Conservation (phyloP, 306 rosid genomes). For the Oxytropis ochrocephala region DNA sequence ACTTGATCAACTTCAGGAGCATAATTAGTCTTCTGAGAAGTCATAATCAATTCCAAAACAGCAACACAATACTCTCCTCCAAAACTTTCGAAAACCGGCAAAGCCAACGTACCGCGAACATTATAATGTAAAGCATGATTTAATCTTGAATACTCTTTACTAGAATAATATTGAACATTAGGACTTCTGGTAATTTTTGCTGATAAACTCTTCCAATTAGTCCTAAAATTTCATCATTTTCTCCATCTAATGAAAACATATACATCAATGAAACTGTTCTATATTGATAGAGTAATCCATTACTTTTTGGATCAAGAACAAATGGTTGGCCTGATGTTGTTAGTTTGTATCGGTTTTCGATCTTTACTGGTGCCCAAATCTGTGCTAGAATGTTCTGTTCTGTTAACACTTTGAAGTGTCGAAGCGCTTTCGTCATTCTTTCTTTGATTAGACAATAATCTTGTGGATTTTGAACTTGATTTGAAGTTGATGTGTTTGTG, state of each 20-base stretch:
- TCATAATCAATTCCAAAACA: slow-evolving; percentile 85
- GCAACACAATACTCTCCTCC: slow-evolving; percentile 72
- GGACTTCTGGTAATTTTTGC: slow-evolving; percentile 80
- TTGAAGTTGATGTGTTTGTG: slow-evolving; percentile 28
- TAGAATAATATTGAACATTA: slow-evolving; percentile 77
- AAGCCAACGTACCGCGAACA: slow-evolving; percentile 80
- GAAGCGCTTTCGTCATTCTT: slow-evolving; percentile 81
- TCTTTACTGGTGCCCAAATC: slow-evolving; percentile 83
- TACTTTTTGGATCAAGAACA: slow-evolving; percentile 55
- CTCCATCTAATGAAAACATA: slow-evolving; percentile 62
- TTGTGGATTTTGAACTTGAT: slow-evolving; percentile 35
- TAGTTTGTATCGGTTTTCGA: slow-evolving; percentile 45
- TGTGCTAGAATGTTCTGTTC: slow-evolving; percentile 77
- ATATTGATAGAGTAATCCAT: slow-evolving; percentile 73
- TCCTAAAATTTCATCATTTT: slow-evolving; percentile 48
- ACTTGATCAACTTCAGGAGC: slow-evolving; percentile 83
- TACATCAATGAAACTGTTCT: slow-evolving; percentile 59
- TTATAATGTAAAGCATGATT: slow-evolving; percentile 67
- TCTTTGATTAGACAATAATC: slow-evolving; percentile 58
- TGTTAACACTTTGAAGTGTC: slow-evolving; percentile 59
- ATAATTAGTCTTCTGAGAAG: slow-evolving; percentile 64
- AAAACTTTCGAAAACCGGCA: slow-evolving; percentile 75
- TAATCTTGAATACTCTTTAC: slow-evolving; percentile 65
- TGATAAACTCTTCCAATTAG: slow-evolving; percentile 88
- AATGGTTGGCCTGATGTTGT: slow-evolving; percentile 93